A percentile compares a stretch with the other conserved stretches of the same genome.
Evolutionary conservation across 768 basidiomycete species (phyloP).

Genomic region (Pulveroboletus ravenelii): DNA sequence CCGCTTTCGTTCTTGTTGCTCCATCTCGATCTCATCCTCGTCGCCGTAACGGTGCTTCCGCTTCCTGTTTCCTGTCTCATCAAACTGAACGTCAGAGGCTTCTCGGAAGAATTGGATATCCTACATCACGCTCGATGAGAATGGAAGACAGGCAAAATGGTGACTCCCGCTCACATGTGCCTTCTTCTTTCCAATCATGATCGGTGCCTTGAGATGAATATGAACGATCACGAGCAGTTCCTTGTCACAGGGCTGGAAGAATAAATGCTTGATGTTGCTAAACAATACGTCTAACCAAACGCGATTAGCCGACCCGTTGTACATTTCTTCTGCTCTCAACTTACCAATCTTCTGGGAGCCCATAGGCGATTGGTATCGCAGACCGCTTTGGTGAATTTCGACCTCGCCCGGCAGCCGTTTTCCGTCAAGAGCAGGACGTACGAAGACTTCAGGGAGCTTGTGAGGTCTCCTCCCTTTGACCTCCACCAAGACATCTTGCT

Average conservation of each 20-base stretch:
- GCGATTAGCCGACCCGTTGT: not conserved
- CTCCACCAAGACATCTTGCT: slow-evolving; percentile 88
- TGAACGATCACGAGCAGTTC: slow-evolving; percentile 94
- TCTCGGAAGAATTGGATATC: slow-evolving; percentile 99
- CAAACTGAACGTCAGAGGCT: slow-evolving; percentile 95
- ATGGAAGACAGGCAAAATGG: not conserved
- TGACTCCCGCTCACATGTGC: slow-evolving; percentile 60
- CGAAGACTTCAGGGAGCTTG: slow-evolving; percentile 87
- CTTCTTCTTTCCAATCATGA: slow-evolving; percentile 99
- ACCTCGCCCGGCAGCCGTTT: slow-evolving; percentile 96
- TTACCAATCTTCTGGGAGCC: slow-evolving; percentile 88
- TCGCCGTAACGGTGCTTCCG: slow-evolving; percentile 96
- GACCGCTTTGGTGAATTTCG: slow-evolving; percentile 96
- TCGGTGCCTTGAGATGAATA: slow-evolving; percentile 88
- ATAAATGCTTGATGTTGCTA: slow-evolving; percentile 95
- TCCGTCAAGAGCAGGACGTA: slow-evolving; percentile 90
- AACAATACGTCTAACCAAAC: slow-evolving; percentile 74
- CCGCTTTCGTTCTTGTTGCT: slow-evolving; percentile 92
- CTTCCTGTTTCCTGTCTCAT: slow-evolving; percentile 97
- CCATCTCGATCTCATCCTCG: slow-evolving; percentile 98
- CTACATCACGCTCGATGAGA: slow-evolving; percentile 34
- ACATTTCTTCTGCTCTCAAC: slow-evolving; percentile 20
- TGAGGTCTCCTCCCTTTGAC: slow-evolving; percentile 83
- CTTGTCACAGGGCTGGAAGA: slow-evolving; percentile 98
- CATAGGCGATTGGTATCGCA: slow-evolving; percentile 84